Percentiles rank a stretch among this genome's conserved stretches.
Conservation (phyloP, 1,284 basidiomycete genomes). For the Ceratobasidium papillatum region DNA sequence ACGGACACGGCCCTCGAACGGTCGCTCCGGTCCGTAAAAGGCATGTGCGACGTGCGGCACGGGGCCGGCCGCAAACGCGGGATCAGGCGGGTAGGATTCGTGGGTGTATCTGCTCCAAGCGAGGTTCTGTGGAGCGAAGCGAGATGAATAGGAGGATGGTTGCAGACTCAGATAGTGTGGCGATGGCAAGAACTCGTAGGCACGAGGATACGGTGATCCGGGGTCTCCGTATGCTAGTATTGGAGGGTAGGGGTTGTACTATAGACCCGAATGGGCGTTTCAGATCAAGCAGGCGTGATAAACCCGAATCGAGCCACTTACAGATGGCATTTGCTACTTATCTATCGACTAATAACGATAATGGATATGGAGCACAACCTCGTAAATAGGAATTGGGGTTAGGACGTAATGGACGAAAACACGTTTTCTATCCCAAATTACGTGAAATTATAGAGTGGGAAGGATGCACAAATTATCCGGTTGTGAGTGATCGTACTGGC, state of each 20-base stretch:
- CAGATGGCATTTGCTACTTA: slow-evolving; percentile 31
- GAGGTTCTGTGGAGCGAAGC: slow-evolving; percentile 1
- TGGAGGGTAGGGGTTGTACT: slow-evolving; percentile 30
- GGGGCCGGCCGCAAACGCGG: slow-evolving; percentile 14
- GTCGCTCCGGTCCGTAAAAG: slow-evolving; percentile 31
- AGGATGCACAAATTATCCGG: neutral
- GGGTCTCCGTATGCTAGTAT: slow-evolving; percentile 20
- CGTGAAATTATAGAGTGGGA: slow-evolving; percentile 3
- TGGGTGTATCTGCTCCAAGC: slow-evolving; percentile 5
- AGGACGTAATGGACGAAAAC: slow-evolving; percentile 20
- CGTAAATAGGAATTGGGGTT: slow-evolving; percentile 7
- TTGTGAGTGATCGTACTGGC: neutral
- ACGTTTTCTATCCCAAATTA: slow-evolving; percentile 24
- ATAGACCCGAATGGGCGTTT: slow-evolving; percentile 28
- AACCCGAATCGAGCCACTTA: slow-evolving; percentile 9
- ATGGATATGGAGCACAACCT: neutral
- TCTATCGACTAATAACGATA: slow-evolving; percentile 4
- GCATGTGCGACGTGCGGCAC: slow-evolving; percentile 33
- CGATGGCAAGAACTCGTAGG: slow-evolving; percentile 3
- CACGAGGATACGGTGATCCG: slow-evolving; percentile 35
- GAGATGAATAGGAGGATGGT: neutral
- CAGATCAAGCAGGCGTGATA: slow-evolving; percentile 31
- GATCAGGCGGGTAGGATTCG: slow-evolving; percentile 13
- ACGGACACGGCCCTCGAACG: slow-evolving; percentile 15
- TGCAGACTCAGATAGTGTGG: neutral